A percentile compares a stretch with the other conserved stretches of the same genome.
These are phyloP conservation scores for Metschnikowia vanudenii DNA, from an alignment of 805 yeast species.

Conservation along the genomic window DNA sequence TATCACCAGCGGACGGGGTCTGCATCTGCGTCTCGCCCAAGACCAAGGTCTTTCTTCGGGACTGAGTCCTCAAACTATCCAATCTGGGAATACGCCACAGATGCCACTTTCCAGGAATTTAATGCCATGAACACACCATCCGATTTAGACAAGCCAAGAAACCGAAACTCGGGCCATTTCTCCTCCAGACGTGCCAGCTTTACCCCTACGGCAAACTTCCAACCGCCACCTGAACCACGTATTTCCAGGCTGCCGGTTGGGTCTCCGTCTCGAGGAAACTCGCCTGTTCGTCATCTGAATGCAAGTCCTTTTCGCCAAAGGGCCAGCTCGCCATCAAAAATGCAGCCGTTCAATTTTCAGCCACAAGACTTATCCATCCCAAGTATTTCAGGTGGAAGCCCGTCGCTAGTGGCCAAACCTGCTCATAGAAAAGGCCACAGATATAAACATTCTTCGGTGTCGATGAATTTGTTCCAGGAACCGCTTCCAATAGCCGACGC, in stretches of 20 bases:
- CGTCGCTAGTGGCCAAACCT: conserved; percentile 38
- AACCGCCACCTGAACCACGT: conserved; percentile 23
- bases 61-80: conserved; percentile 28
- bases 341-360: conserved; percentile 64
- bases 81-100: conserved; percentile 29
- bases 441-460: conserved; percentile 93
- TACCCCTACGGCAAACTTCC: conserved; percentile 21
- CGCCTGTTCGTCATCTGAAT: conserved; percentile 24
- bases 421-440: conserved; percentile 90
- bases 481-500: conserved; percentile 52
- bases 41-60: conserved; percentile 38
- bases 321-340: conserved; percentile 15
- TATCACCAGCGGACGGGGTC: conserved; percentile 16
- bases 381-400: conserved; percentile 17
- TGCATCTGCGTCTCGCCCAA: conserved; percentile 18
- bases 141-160: conserved; percentile 20
- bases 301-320: conserved; percentile 16
- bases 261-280: conserved; percentile 30
- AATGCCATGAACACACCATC: background rate
- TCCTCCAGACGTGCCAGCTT: conserved; percentile 13
- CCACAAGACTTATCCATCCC: conserved; percentile 41
- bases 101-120: conserved; percentile 6
- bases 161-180: conserved; percentile 23
- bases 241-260: conserved; percentile 28
- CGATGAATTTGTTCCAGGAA: conserved; percentile 93